Base-by-base conservation (phyloP, 306 rosid species). In the Psophocarpus tetragonolobus region DNA sequence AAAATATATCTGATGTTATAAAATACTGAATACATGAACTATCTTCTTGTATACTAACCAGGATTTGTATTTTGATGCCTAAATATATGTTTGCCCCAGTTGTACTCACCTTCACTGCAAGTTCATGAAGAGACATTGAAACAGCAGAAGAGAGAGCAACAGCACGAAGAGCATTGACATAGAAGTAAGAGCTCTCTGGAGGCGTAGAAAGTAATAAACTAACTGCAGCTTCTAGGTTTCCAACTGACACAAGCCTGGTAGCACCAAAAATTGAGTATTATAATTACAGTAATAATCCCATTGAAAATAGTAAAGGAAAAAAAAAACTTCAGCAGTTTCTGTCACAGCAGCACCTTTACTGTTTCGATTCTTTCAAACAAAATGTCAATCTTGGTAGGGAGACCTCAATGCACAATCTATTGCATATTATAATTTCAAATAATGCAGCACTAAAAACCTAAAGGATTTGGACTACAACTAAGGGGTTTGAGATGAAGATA, bases 121-220 rank as follows among this genome's bases (percentile, higher is more conserved):
- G 99, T 84, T 95, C 99, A 74, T 89, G 91, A 75, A 92, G 99
- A 71, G 99, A 91, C 76, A 75, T 87, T 63, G 99, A 92, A 84
- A 95, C 97, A 3, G 97, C 97, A 76, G 97, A 92, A 76, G 99
- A 88, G 77, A 95, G 96, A 75, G 99, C 97, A 82, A 95, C 97
- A 20, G 97, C 99, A 9, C 99, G 96, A 53, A 95, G 86, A 54
- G 97, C 97, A 77, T 95, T 92, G 51, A 92, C 87, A 72, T 87
- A 91, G 89, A 95, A 95, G 90, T 85, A 95, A 50, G 88, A 84
- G 89, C 99, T 95, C 89, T 95, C 97, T 35, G 99, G 99, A 81
- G 94, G 90, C 68, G 99, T 95, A 73, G 99, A 95, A 80, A 95
- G 99, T 88, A 92, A 81, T 76, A 95, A 75, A 85, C 96, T 95